Conservation (phyloP, 2,329 filamentous ascomycete species). For the Salinomyces thailandicus region DNA sequence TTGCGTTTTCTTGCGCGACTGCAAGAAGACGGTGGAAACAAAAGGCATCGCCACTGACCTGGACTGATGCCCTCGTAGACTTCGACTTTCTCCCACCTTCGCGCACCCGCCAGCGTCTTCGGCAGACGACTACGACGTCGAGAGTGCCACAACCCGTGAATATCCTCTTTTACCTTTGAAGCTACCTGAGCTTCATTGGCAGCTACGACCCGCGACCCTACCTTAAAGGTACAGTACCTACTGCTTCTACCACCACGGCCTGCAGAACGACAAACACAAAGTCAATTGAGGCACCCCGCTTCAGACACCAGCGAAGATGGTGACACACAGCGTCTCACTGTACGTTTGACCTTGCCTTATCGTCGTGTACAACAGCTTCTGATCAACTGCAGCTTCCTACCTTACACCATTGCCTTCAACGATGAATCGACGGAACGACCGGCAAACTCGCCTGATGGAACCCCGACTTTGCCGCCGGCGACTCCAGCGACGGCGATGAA, state of each 20-base stretch:
- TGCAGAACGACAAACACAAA: slow-evolving; percentile 1
- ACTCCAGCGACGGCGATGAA: background rate
- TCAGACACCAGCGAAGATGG: slow-evolving; percentile 7
- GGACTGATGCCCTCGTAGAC: background rate
- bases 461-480: too few species aligned
- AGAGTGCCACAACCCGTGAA: background rate
- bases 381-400: slow-evolving; percentile 58
- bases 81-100: background rate
- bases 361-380: background rate
- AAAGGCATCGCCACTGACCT: background rate
- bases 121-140: background rate
- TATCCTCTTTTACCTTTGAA: background rate
- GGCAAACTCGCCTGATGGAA: slow-evolving; percentile 17
- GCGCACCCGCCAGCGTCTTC: background rate
- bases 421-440: slow-evolving; percentile 38
- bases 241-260: too few species aligned
- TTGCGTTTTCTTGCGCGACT: background rate
- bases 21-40: background rate
- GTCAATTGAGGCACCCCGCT: slow-evolving; percentile 1
- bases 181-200: background rate
- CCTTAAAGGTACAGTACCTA: too few species aligned
- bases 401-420: slow-evolving; percentile 79
- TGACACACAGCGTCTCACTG: slow-evolving; percentile 24
- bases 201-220: too few species aligned
- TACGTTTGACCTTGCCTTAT: slow-evolving; percentile 15